A percentile compares a stretch with the other conserved stretches of the same genome.
phyloP scores from a whole-genome alignment of 345 rosid genomes.

The Salix udensis region DNA sequence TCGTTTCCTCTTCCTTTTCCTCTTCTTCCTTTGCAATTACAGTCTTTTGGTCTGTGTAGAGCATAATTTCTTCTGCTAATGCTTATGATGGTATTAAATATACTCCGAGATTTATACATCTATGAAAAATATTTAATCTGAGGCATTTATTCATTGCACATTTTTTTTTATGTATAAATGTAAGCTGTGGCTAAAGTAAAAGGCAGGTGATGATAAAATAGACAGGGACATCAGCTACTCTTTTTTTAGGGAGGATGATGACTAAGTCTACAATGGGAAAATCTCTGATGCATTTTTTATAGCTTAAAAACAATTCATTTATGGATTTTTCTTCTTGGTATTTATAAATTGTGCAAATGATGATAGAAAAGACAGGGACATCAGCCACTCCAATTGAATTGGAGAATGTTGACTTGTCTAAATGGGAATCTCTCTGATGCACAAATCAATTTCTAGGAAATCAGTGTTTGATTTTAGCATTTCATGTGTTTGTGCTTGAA shows the following conservation, averaged over 20 bases:
- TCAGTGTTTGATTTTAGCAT: neutral
- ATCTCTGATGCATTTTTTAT: neutral
- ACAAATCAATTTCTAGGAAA: neutral
- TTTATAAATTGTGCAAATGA: constrained; percentile 40
- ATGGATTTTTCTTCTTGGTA: neutral
- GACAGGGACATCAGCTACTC: constrained; percentile 10
- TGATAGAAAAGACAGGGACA: constrained; percentile 84
- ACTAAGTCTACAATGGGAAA: neutral
- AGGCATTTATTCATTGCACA: constrained; percentile 21
- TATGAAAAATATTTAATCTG: constrained; percentile 31
- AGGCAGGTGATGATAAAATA: constrained; percentile 1
- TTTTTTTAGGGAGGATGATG: constrained; percentile 3
- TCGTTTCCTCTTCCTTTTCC: neutral
- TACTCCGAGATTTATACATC: constrained; percentile 44
- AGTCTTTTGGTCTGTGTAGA: neutral
- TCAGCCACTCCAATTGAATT: constrained; percentile 38
- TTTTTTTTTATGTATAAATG: too few relatives aligned
- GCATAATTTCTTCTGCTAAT: neutral
- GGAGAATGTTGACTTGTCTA: constrained; percentile 38
- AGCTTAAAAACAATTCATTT: neutral
- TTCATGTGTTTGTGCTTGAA: neutral
- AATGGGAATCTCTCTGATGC: constrained; percentile 61
- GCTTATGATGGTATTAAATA: constrained; percentile 66
- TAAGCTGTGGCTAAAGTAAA: neutral
- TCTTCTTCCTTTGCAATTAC: neutral